Conservation (phyloP, 2,329 filamentous ascomycete species). For the Talaromyces amestolkiae region DNA sequence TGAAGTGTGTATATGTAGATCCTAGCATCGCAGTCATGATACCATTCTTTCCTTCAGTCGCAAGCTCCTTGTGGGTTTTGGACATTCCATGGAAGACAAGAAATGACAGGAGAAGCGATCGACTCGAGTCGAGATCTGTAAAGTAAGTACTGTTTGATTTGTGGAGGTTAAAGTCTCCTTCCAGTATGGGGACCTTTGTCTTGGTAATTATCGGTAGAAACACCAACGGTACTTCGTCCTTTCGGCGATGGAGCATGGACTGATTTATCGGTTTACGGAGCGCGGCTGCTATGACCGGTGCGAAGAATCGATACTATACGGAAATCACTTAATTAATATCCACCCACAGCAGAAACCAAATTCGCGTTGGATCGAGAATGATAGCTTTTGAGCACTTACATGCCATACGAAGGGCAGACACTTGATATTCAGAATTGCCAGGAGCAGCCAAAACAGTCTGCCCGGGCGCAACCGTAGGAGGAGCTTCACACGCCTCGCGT, state of each 20-base stretch:
- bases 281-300: conserved; percentile 10
- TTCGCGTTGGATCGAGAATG: background rate
- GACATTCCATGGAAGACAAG: conserved; percentile 18
- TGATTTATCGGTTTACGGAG: conserved; percentile 14
- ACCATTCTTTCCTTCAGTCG: conserved; percentile 12
- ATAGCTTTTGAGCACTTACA: conserved; percentile 12
- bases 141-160: conserved; percentile 57
- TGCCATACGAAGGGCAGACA: conserved; percentile 19
- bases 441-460: conserved; percentile 10
- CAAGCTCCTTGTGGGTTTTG: conserved; percentile 13
- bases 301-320: conserved; percentile 14
- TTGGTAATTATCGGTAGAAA: conserved; percentile 20
- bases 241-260: background rate
- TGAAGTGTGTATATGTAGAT: conserved; percentile 23
- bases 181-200: conserved; percentile 14
- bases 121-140: conserved; percentile 53
- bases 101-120: conserved; percentile 46
- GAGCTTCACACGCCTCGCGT: background rate
- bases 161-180: conserved; percentile 23
- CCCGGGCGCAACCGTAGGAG: conserved; percentile 1
- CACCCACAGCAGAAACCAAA: no score
- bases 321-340: background rate
- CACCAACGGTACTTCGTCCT: conserved; percentile 15
- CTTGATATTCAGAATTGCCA: conserved; percentile 17
- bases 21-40: conserved; percentile 22